Conservation (phyloP, 2,329 filamentous ascomycete genomes). For the Alternaria gansuensis region DNA sequence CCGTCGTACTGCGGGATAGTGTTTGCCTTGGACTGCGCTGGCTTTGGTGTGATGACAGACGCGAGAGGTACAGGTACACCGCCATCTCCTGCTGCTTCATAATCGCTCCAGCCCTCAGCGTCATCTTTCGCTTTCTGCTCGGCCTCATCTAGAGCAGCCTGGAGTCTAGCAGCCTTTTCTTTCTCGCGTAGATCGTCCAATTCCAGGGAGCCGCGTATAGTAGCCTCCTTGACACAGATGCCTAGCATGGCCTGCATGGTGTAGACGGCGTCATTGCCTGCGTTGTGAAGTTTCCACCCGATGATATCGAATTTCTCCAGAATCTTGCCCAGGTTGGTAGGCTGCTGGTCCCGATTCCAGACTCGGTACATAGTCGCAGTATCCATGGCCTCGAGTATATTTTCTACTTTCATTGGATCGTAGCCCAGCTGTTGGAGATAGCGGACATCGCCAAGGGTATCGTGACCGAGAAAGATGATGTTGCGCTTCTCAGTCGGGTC, state of each 20-base stretch:
- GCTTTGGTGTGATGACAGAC: slow-evolving; percentile 13
- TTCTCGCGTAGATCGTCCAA: slow-evolving; percentile 36
- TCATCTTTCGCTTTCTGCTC: slow-evolving; percentile 53
- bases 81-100: slow-evolving; percentile 51
- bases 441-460: slow-evolving; percentile 70
- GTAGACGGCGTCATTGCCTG: slow-evolving; percentile 83
- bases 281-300: slow-evolving; percentile 79
- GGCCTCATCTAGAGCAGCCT: slow-evolving; percentile 40
- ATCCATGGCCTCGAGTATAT: slow-evolving; percentile 73
- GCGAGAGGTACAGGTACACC: slow-evolving; percentile 40
- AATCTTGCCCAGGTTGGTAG: slow-evolving; percentile 67
- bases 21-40: not conserved
- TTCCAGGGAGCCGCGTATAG: slow-evolving; percentile 44
- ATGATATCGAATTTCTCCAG: slow-evolving; percentile 71
- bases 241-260: slow-evolving; percentile 77
- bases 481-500: slow-evolving; percentile 59
- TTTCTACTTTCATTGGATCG: slow-evolving; percentile 62
- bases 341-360: slow-evolving; percentile 63
- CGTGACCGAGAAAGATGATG: slow-evolving; percentile 83
- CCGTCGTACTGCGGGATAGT: slow-evolving; percentile 12
- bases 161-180: slow-evolving; percentile 35
- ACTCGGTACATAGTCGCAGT: slow-evolving; percentile 75
- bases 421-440: slow-evolving; percentile 74
- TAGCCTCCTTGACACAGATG: slow-evolving; percentile 61
- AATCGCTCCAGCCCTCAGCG: slow-evolving; percentile 51